Evolutionary conservation across 1,284 basidiomycete species (phyloP).

Genomic region (Puccinia novopanici): DNA sequence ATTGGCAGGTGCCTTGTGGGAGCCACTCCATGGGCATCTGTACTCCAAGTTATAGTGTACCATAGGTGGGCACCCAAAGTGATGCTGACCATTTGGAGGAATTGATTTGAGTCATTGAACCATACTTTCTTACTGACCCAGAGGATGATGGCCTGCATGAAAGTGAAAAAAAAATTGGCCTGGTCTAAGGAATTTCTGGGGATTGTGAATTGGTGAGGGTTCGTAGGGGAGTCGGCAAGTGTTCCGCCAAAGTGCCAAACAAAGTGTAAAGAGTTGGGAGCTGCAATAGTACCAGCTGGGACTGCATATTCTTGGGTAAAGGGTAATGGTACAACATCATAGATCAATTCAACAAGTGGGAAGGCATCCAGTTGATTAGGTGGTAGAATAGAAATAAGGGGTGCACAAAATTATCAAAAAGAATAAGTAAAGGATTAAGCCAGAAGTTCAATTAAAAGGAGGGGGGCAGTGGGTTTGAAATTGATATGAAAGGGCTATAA

Average conservation of each 20-base stretch:
- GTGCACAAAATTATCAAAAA: too few species aligned
- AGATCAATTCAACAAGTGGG: too few species aligned
- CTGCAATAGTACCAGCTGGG: neutral
- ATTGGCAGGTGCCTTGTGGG: neutral
- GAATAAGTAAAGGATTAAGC: too few species aligned
- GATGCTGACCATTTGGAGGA: too few species aligned
- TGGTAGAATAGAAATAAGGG: too few species aligned
- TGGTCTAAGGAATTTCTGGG: neutral
- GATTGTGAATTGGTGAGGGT: neutral
- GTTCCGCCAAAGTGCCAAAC: neutral
- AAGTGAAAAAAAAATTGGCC: neutral
- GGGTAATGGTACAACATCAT: neutral
- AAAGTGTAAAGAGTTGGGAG: neutral
- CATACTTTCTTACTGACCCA: neutral
- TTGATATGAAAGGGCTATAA: too few species aligned
- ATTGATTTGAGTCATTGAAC: too few species aligned
- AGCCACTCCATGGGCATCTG: neutral
- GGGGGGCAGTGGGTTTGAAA: too few species aligned
- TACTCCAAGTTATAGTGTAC: neutral
- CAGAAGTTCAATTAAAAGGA: too few species aligned
- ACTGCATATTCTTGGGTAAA: neutral
- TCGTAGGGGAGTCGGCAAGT: neutral
- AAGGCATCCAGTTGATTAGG: too few species aligned
- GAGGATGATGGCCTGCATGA: neutral
- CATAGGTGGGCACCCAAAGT: neutral